Conservation (phyloP, 2,329 filamentous ascomycete genomes). For the Phoma sp. region DNA sequence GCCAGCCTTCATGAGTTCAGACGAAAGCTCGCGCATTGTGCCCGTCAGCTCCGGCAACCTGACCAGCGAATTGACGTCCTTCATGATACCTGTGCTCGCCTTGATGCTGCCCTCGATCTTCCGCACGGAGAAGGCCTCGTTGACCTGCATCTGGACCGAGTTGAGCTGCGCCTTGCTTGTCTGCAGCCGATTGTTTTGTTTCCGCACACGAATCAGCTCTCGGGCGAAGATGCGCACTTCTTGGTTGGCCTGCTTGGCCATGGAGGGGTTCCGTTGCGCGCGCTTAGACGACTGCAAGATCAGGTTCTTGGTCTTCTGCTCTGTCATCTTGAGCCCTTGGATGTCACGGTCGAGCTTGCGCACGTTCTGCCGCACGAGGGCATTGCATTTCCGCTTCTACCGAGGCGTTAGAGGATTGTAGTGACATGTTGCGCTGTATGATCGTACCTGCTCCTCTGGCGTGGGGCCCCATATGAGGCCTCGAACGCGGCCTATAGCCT, state of each 20-base stretch:
- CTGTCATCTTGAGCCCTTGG: constrained; percentile 74
- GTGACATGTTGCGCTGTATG: neutral
- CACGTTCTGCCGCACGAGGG: constrained; percentile 84
- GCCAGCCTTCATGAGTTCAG: constrained; percentile 90
- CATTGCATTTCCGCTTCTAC: constrained; percentile 94
- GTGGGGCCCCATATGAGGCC: constrained; percentile 90
- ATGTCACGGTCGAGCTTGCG: constrained; percentile 97
- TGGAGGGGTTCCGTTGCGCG: constrained; percentile 78
- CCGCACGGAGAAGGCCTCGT: constrained; percentile 91
- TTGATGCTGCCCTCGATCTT: constrained; percentile 94
- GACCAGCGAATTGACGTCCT: constrained; percentile 88
- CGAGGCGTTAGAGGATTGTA: constrained; percentile 17
- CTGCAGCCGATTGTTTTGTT: constrained; percentile 73
- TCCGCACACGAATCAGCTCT: constrained; percentile 83
- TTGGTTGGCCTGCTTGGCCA: constrained; percentile 76
- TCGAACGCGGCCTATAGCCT: constrained; percentile 67
- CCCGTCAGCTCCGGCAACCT: constrained; percentile 82
- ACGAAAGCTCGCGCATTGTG: constrained; percentile 86
- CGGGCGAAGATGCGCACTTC: constrained; percentile 88
- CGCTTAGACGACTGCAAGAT: constrained; percentile 85
- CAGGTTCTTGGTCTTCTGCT: constrained; percentile 74
- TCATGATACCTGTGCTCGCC: constrained; percentile 91
- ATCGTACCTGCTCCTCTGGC: constrained; percentile 82
- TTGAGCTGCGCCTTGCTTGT: constrained; percentile 91
- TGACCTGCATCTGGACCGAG: constrained; percentile 96